Base-by-base conservation (phyloP, 2,329 filamentous ascomycete species). In the Penicillium brasilianum region DNA sequence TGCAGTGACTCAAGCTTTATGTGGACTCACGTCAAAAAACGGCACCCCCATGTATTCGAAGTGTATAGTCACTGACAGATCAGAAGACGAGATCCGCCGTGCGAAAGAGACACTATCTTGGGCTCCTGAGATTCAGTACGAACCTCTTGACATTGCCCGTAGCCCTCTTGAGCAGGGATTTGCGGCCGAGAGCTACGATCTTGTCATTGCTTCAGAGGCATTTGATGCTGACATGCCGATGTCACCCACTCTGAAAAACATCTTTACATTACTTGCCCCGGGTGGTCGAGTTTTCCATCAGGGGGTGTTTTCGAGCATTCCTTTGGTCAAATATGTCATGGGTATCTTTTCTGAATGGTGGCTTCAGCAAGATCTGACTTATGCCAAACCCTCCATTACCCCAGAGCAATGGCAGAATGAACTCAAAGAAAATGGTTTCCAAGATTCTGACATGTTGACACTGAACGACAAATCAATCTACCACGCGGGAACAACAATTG, bases 121-220 rank as follows among this genome's bases (percentile, higher is more conserved):
- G 28, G 49, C 49, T 8, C 30, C 49, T 18, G 14, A 14, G 11
- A 30, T 30, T 14, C 20, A 54, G 11, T 54, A 11, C 37, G 30
- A 5, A 14, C 6, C n/a, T 5, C 51, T 54, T 11, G 51, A 54
- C 16, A 43, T 54, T 22, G 9, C 51, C 20, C 51, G 36, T 3
- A 13, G 41, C 18, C 51, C 51, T 14, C 18, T 28, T 25, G 51
- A 43, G 20, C 61, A 63, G 54, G 61, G 58, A 1, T 63, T 63
- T 2, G 43, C 55, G 0, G 7, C 34, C 9, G 39, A 61, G 18
- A 34, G 22, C 28, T 63, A 54, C 32, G 61, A 63, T 30, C 22
- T 63, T 11, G 46, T 63, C 36, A 52, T 63, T 13, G 58, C 61
- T 25, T 63, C 64, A 6, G 25, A 54, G 48, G 48, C 48, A 32